These are phyloP conservation scores for Draba incana DNA, from an alignment of 345 rosid genomes.

Conservation along the genomic window DNA sequence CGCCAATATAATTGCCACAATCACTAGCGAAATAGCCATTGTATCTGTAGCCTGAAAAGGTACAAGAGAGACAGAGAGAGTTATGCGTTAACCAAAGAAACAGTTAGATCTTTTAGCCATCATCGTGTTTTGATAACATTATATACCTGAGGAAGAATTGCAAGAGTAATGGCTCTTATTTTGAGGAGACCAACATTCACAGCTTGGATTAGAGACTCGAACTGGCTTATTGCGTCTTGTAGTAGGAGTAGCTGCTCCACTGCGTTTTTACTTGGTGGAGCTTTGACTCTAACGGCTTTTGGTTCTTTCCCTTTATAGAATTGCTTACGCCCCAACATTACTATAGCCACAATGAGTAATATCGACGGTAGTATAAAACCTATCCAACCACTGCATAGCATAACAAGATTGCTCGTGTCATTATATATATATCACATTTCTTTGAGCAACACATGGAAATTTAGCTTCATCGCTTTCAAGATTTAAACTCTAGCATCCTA, in stretches of 20 bases:
- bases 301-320: slow-evolving; percentile 56
- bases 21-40: slow-evolving; percentile 60
- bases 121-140: neutral
- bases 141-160: slow-evolving; percentile 83
- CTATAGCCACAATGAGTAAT: slow-evolving; percentile 52
- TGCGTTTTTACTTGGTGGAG: slow-evolving; percentile 80
- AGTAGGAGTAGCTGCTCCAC: slow-evolving; percentile 83
- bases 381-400: slow-evolving; percentile 71
- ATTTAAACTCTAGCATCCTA: slow-evolving; percentile 15
- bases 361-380: slow-evolving; percentile 58
- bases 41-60: slow-evolving; percentile 72
- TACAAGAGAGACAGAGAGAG: neutral
- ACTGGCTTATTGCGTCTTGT: slow-evolving; percentile 73
- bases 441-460: neutral
- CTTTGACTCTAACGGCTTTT: slow-evolving; percentile 61
- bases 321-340: slow-evolving; percentile 70
- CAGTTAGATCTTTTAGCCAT: neutral
- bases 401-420: slow-evolving; percentile 8
- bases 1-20: slow-evolving; percentile 54
- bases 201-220: slow-evolving; percentile 73
- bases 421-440: slow-evolving; percentile 18
- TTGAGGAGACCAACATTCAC: slow-evolving; percentile 82
- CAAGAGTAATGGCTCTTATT: slow-evolving; percentile 84
- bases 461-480: slow-evolving; percentile 4
- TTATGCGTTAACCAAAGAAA: neutral